Base-by-base conservation (phyloP, 176 grass and related monocot species). In the Pontederia paniculata region DNA sequence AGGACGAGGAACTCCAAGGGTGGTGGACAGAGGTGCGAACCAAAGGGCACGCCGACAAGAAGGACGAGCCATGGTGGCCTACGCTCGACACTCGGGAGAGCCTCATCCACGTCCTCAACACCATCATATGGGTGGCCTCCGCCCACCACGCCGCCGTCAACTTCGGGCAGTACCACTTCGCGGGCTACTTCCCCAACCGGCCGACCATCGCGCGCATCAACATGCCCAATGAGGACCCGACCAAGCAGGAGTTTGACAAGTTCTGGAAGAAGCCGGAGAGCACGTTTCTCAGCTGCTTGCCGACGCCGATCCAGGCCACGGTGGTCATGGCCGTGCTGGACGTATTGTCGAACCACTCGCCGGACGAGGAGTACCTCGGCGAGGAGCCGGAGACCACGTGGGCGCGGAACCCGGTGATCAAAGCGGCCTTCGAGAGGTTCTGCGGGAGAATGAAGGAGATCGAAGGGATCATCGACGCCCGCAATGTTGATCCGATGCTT, bases 11-110 rank as follows among this genome's bases (percentile, higher is more conserved):
- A 76, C 67, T 97, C 23, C 79, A 74, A 63, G 74, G 58, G 9
- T 97, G 80, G 82, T 90, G 91, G 91, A 61, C 74, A 3, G 91
- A 97, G 71, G 87, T 90, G 48, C 74, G 83, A 55, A 97, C 77
- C 53, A 68, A 77, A 60, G 91, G 86, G 1, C 91, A 90, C 63
- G 91, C 47, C 0, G 86, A 97, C 79, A 97, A 97, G 86, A 86
- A 90, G 70, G 71, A 87, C 37, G 91, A 97, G 79, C 82, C 86
- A 1, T 87, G 86, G 91, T 97, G 86, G 91, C 91, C 91, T 5
- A 54, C 46, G 44, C 58, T 85, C 0, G 64, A 85, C 63, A 55
- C 57, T 8, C 48, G 18, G 3, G 81, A 80, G 14, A 69, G 68
- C 42, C 74, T 89, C 1, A 45, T 72, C 50, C 66, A 76, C 17